phyloP scores from a whole-genome alignment of 768 basidiomycete species.

The Phallus indusiatus region DNA sequence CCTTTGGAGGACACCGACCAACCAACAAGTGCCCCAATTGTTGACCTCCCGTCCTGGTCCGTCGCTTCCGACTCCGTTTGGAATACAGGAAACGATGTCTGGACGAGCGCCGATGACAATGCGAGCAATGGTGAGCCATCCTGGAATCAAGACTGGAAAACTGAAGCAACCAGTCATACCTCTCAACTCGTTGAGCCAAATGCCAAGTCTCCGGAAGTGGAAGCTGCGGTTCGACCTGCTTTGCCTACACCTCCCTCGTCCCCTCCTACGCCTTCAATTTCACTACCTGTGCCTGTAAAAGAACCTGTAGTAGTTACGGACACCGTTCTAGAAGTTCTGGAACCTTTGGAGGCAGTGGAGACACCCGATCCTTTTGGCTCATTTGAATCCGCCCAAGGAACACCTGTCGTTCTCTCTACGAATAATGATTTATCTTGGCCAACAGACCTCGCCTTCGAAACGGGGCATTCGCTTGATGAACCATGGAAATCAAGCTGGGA shows the following conservation, averaged over 20 bases:
- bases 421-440: neutral
- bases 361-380: slow-evolving; percentile 52
- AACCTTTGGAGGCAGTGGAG: neutral
- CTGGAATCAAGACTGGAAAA: neutral
- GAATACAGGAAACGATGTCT: neutral
- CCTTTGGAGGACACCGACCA: neutral
- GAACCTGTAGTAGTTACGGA: neutral
- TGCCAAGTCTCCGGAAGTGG: neutral
- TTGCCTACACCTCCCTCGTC: slow-evolving; percentile 6
- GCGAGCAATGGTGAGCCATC: neutral
- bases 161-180: neutral
- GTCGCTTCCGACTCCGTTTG: neutral
- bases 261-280: neutral
- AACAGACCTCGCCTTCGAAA: neutral
- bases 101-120: neutral
- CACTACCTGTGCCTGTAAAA: neutral
- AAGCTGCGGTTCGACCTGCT: neutral
- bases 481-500: slow-evolving; percentile 19
- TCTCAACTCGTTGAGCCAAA: neutral
- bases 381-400: slow-evolving; percentile 41
- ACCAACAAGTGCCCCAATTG: no score
- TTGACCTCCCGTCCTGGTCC: neutral
- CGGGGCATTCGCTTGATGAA: slow-evolving; percentile 11
- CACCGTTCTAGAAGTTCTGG: neutral
- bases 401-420: slow-evolving; percentile 13